phyloP scores from a whole-genome alignment of 2,329 filamentous ascomycete genomes.

The Fusarium cicatricum region DNA sequence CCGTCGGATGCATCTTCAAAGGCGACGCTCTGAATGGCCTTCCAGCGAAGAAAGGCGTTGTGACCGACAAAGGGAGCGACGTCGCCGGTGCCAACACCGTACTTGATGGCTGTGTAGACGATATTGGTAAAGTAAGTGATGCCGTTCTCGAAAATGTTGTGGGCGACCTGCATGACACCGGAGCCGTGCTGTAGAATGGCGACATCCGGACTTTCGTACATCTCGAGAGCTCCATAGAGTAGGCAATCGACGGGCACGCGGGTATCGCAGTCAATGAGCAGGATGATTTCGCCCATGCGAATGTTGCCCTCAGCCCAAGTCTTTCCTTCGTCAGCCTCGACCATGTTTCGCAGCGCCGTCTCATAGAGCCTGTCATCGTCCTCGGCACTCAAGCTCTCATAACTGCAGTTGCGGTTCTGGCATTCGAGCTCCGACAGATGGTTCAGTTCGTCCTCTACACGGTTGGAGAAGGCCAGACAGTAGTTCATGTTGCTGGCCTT shows the following conservation, averaged over 20 bases:
- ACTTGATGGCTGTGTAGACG: constrained; percentile 77
- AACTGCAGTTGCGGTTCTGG: constrained; percentile 23
- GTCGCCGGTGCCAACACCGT: constrained; percentile 75
- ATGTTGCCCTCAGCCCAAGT: constrained; percentile 67
- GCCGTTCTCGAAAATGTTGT: constrained; percentile 75
- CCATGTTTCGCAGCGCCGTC: constrained; percentile 53
- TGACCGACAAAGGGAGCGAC: constrained; percentile 80
- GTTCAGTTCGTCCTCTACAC: constrained; percentile 61
- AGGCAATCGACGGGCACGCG: constrained; percentile 70
- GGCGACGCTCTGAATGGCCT: constrained; percentile 38
- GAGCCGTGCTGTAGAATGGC: constrained; percentile 77
- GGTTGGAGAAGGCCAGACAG: constrained; percentile 61
- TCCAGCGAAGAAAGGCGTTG: constrained; percentile 78
- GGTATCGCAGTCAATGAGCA: constrained; percentile 74
- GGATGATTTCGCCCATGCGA: constrained; percentile 64
- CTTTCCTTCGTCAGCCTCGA: constrained; percentile 58
- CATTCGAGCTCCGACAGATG: constrained; percentile 34
- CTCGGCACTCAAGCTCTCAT: constrained; percentile 55
- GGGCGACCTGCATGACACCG: constrained; percentile 79
- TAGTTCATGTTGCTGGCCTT: constrained; percentile 76
- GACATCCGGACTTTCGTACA: constrained; percentile 74
- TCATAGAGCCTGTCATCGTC: constrained; percentile 57
- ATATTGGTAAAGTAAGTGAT: constrained; percentile 84
- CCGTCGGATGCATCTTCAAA: constrained; percentile 49
- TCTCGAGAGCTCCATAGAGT: constrained; percentile 74